phyloP scores from a whole-genome alignment of 768 basidiomycete genomes.

The Trametes coccinea region DNA sequence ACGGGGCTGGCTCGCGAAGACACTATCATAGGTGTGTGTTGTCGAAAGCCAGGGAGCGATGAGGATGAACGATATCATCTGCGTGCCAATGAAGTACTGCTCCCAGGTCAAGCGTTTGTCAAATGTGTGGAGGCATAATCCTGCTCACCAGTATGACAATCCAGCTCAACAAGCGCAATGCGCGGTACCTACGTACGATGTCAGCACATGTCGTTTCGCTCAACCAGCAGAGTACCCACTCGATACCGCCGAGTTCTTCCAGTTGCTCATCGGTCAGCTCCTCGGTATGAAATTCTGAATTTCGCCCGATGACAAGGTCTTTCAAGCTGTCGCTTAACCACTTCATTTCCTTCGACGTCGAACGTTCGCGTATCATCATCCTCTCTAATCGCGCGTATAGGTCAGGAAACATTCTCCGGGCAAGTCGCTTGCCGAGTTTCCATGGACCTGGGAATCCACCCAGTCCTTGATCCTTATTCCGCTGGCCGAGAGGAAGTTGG shows the following conservation, averaged over 20 bases:
- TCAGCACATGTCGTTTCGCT: no score
- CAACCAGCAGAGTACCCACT: slow-evolving; percentile 42
- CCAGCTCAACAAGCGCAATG: slow-evolving; percentile 53
- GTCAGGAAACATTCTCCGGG: slow-evolving; percentile 45
- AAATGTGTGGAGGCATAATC: not conserved
- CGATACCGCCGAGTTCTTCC: slow-evolving; percentile 74
- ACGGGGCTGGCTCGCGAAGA: slow-evolving; percentile 50
- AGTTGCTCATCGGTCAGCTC: slow-evolving; percentile 64
- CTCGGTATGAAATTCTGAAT: slow-evolving; percentile 56
- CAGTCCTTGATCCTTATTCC: slow-evolving; percentile 38
- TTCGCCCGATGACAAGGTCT: slow-evolving; percentile 54
- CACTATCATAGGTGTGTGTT: slow-evolving; percentile 47
- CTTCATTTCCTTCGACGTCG: slow-evolving; percentile 22
- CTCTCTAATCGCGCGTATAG: slow-evolving; percentile 32
- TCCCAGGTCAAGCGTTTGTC: slow-evolving; percentile 26
- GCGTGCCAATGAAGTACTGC: slow-evolving; percentile 66
- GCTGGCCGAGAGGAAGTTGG: slow-evolving; percentile 16
- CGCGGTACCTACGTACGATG: slow-evolving; percentile 34
- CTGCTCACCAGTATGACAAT: slow-evolving; percentile 46
- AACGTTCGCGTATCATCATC: not conserved
- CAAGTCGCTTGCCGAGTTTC: slow-evolving; percentile 38
- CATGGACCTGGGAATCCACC: slow-evolving; percentile 53
- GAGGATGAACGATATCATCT: slow-evolving; percentile 55
- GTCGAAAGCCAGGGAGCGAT: slow-evolving; percentile 62
- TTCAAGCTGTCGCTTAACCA: slow-evolving; percentile 40